Percentiles rank a stretch among this genome's conserved stretches.
These are phyloP conservation scores for Jamesozyma piceae DNA, from an alignment of 805 yeast species.

Conservation along the genomic window DNA sequence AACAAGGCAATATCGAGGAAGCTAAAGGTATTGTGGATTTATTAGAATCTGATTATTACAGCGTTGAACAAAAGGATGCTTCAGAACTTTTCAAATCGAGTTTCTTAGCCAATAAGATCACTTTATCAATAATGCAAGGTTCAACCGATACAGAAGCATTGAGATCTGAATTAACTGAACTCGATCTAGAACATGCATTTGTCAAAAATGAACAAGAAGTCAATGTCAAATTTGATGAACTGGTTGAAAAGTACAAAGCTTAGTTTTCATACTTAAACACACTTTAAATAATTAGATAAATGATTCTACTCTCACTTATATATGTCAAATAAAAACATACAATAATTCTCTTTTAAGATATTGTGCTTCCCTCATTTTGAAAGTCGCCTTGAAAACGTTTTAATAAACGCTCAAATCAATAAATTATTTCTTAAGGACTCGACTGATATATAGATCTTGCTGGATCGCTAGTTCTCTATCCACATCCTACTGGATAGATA, in stretches of 20 bases:
- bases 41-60: constrained; percentile 36
- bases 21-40: constrained; percentile 55
- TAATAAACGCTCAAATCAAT: too few relatives aligned
- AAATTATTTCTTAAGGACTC: too few relatives aligned
- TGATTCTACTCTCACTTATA: neutral
- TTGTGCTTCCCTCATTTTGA: too few relatives aligned
- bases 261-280: too few relatives aligned
- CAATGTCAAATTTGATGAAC: constrained; percentile 53
- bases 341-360: neutral
- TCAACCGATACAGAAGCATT: constrained; percentile 32
- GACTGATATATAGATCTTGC: too few relatives aligned
- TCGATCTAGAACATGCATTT: constrained; percentile 49
- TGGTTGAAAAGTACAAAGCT: constrained; percentile 49
- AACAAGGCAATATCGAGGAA: constrained; percentile 73
- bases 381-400: too few relatives aligned
- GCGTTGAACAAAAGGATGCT: constrained; percentile 24
- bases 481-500: too few relatives aligned
- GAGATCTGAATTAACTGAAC: constrained; percentile 36
- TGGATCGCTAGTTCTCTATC: too few relatives aligned
- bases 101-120: constrained; percentile 55
- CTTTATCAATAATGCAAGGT: constrained; percentile 51
- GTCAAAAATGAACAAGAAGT: constrained; percentile 53
- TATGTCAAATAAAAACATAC: too few relatives aligned
- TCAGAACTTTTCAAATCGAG: constrained; percentile 34
- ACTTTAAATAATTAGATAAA: neutral